Evolutionary conservation across 768 basidiomycete genomes (phyloP), one percentile per base, ranked within the genome.

Genomic region (Hygrophoropsis aurantiaca): DNA sequence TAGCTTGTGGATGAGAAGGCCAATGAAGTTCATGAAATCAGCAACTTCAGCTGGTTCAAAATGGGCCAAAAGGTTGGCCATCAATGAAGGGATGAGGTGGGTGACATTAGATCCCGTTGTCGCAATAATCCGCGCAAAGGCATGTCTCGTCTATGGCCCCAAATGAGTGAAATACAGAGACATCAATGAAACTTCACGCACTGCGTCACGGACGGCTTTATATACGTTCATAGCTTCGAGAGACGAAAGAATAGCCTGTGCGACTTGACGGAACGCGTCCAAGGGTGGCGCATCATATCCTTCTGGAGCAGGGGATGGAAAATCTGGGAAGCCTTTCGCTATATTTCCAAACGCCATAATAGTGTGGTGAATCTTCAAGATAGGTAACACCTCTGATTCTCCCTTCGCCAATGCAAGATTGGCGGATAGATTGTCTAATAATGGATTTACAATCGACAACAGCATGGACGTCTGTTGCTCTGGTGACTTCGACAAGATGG

Each of bases 1-100:
- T 45, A 98, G 79, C 61, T 90, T 90, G 64, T 95, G 92, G 43
- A 94, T 85, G 44, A 97, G 72, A 8, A 97, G 73, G 6, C 87
- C 87, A 45, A 99, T 87, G 73, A 99, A 98, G 58, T 86, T 88
- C 78, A 98, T 86, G 58, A 98, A 95, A 61, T 99, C 97, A 23
- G 88, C 85, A 47, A 99, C 72, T 65, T 99, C 97, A 6, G 86
- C 80, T 1, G 93, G 87, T 54, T 97, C 92, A 58, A 94, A 94
- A 56, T 95, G 90, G 3, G 84, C 79, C 42, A 98, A 80, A n/a
- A 98, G 80, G 62, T 90, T 87, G 37, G 80, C 76, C 83, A 97
- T 97, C 38, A 99, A 75, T 19, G 85, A 75, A 2, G 94, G 92
- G 35, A 98, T 93, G 53, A 85, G 84, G 54, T 87, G 84, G 0